These are phyloP conservation scores for Daldinia grandis DNA, from an alignment of 495 filamentous ascomycete species.

Conservation along the genomic window DNA sequence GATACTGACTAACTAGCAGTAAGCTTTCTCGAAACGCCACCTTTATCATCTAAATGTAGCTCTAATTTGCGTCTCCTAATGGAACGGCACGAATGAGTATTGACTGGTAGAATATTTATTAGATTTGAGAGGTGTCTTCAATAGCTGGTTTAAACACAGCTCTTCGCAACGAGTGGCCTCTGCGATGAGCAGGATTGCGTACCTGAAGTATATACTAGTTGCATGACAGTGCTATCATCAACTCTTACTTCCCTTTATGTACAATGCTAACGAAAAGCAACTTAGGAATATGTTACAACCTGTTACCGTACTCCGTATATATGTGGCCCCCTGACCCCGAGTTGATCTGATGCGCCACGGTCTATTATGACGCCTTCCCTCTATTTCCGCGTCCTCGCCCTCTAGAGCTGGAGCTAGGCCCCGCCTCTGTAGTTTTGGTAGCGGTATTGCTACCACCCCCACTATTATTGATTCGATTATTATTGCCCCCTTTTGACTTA, in stretches of 20 bases:
- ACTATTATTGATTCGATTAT: conserved; percentile 22
- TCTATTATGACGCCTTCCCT: conserved; percentile 26
- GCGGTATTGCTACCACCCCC: conserved; percentile 5
- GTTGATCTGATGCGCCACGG: conserved; percentile 6
- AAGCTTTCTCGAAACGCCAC: no score
- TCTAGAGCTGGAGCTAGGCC: conserved; percentile 24
- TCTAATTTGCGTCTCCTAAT: no score
- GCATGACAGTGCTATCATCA: not conserved
- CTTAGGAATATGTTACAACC: not conserved
- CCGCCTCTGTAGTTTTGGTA: conserved; percentile 10
- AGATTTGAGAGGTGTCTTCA: no score
- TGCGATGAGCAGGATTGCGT: not conserved
- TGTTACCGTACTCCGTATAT: conserved; percentile 19
- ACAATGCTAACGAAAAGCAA: conserved; percentile 4
- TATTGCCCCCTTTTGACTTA: conserved; percentile 18
- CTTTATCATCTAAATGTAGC: no score
- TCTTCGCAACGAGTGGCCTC: not conserved
- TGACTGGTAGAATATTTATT: no score
- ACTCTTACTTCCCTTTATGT: not conserved
- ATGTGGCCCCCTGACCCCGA: not conserved
- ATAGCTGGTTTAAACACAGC: no score
- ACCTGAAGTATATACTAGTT: not conserved
- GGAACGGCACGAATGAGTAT: no score
- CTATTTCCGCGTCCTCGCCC: conserved; percentile 36
- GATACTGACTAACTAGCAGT: no score